These are phyloP conservation scores for Hemerocallis citrina DNA, from an alignment of 106 monocot species.

Conservation along the genomic window DNA sequence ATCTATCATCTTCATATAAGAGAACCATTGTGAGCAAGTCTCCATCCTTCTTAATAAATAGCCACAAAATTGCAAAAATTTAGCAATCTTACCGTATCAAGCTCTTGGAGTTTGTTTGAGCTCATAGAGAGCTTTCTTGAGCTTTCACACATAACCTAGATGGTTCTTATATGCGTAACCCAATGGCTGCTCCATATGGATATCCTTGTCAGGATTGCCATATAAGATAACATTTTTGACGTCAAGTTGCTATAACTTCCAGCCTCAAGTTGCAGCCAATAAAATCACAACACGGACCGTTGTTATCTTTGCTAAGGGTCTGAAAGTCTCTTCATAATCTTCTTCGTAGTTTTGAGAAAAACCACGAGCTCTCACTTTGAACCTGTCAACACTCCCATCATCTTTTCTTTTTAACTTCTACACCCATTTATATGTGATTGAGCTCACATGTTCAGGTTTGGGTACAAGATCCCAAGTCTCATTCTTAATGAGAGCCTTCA, in stretches of 20 bases:
- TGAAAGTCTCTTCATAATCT: slow-evolving; percentile 1
- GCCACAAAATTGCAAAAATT: slow-evolving; percentile 7
- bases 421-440: not conserved
- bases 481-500: not conserved
- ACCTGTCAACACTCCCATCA: not conserved
- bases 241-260: not conserved
- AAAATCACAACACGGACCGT: not conserved
- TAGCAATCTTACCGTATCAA: slow-evolving; percentile 5
- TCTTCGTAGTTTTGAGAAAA: not conserved
- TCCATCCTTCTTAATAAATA: slow-evolving; percentile 3
- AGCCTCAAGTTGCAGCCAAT: not conserved
- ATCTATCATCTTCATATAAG: not conserved
- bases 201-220: not conserved
- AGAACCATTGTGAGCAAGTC: not conserved
- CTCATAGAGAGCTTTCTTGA: not conserved
- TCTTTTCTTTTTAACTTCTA: not conserved
- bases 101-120: slow-evolving; percentile 2
- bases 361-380: not conserved
- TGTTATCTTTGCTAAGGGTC: not conserved
- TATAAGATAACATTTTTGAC: not conserved
- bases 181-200: not conserved
- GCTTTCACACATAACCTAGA: not conserved
- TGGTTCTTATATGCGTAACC: not conserved
- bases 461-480: not conserved
- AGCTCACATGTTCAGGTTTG: not conserved